Conservation (phyloP, 192 early-diverging fungal species). For the Backusella tarrabulga region DNA sequence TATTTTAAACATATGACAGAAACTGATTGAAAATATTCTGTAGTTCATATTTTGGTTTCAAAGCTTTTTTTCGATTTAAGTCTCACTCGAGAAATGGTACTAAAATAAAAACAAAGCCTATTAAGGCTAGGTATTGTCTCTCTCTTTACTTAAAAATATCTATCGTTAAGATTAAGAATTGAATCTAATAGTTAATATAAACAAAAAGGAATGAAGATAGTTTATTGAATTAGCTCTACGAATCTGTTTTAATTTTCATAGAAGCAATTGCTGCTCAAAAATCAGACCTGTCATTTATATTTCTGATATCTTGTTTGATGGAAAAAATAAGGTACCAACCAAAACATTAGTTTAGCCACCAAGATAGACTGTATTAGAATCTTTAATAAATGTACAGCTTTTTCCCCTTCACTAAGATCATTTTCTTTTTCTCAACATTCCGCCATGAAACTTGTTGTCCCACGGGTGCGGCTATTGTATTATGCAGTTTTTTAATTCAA, state of each 20-base stretch:
- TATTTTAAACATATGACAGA: background rate
- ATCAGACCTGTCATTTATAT: background rate
- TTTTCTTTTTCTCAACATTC: background rate
- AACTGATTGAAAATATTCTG: background rate
- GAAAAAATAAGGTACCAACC: background rate
- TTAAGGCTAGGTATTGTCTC: background rate
- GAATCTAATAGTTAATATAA: background rate
- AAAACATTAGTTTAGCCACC: background rate
- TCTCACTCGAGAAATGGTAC: background rate
- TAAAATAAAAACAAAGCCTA: background rate
- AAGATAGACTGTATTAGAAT: slow-evolving; percentile 4
- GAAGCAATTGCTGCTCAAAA: background rate
- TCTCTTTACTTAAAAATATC: background rate
- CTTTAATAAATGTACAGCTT: background rate
- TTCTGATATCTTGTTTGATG: background rate
- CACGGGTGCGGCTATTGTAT: background rate
- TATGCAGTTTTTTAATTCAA: background rate
- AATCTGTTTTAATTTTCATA: background rate
- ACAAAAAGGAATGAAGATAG: too few relatives aligned
- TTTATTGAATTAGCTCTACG: too few relatives aligned
- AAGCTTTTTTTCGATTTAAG: background rate
- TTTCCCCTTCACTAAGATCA: background rate
- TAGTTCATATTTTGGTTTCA: background rate
- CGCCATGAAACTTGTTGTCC: background rate
- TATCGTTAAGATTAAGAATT: background rate